Evolutionary conservation across 208 protist species (phyloP), one percentile per base, ranked within the genome.

Genomic region (Crithidia mellificae): DNA sequence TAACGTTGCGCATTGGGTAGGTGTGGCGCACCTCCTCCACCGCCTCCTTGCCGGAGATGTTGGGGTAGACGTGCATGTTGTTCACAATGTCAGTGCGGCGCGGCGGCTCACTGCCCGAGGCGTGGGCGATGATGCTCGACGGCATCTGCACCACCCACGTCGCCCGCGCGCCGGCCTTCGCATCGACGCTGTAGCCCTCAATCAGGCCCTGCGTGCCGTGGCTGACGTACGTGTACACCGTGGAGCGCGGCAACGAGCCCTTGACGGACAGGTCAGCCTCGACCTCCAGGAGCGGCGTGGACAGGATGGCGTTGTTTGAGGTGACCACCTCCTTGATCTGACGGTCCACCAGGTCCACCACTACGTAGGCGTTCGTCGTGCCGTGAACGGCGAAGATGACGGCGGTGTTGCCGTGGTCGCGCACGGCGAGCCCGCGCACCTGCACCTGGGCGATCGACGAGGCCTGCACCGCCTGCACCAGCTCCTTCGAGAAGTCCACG

Each of bases 1-100:
- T 56, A 25, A 94, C 80, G 68, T 97, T 94, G 55, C 75, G 80
- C 30, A 82, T 91, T 1, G 90, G 86, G 71, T 91, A 97, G 62
- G 84, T 84, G 55, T 81, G 87, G 47, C 84, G 85, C 55, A 97
- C 90, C 67, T 95, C 90, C 25, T 95, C 84, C 19, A 78, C 75
- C 9, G 57, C 41, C 53, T 86, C 81, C 52, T 74, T 77, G 32
- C 80, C 77, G 14, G 75, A 84, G 29, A 73, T 65, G 72, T 92
- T 97, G 14, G 81, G 84, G 78, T 85, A 93, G 27, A 97, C 76
- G 38, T 75, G 84, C 27, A 97, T 73, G 52, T 81, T 58, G 78
- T 95, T 96, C 8, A 86, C 77, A 7, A 87, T 52, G 20, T 78
- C 77, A 2, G 85, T 85, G 30, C 83, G 80, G 15, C 81, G 63